phyloP scores from a whole-genome alignment of 805 yeast species.

The Jamesozyma hellenica region DNA sequence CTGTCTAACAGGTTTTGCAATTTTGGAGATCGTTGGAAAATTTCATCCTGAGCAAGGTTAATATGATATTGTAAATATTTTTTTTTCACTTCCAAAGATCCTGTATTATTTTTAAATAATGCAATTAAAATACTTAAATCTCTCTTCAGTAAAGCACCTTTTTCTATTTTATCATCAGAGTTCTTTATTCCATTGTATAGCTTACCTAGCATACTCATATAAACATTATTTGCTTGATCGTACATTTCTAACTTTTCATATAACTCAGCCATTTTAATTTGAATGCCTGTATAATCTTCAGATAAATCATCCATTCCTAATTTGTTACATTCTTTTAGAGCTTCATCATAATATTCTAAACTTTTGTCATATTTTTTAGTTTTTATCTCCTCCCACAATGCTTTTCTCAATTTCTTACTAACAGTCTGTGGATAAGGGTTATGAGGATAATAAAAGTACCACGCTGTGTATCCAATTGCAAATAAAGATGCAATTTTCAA shows the following conservation, averaged over 20 bases:
- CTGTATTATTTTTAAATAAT: conserved; percentile 29
- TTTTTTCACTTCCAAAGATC: conserved; percentile 35
- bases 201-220: conserved; percentile 49
- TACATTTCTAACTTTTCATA: conserved; percentile 55
- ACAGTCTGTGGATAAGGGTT: conserved; percentile 61
- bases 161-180: background rate
- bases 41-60: conserved; percentile 49
- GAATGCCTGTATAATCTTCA: conserved; percentile 82
- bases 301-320: conserved; percentile 42
- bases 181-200: conserved; percentile 33
- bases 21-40: conserved; percentile 2
- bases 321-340: conserved; percentile 51
- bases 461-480: conserved; percentile 11
- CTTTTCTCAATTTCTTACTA: conserved; percentile 61
- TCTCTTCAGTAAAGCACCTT: conserved; percentile 48
- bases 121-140: conserved; percentile 58
- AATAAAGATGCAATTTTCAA: conserved; percentile 1
- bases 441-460: conserved; percentile 51
- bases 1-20: conserved; percentile 27
- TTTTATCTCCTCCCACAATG: conserved; percentile 70
- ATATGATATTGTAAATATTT: conserved; percentile 49
- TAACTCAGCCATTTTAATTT: conserved; percentile 76
- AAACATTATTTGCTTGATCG: conserved; percentile 53
- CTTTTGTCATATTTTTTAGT: conserved; percentile 49
- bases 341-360: conserved; percentile 59